These are phyloP conservation scores for Lathyrus tuberosus DNA, from an alignment of 306 rosid genomes.

Conservation along the genomic window DNA sequence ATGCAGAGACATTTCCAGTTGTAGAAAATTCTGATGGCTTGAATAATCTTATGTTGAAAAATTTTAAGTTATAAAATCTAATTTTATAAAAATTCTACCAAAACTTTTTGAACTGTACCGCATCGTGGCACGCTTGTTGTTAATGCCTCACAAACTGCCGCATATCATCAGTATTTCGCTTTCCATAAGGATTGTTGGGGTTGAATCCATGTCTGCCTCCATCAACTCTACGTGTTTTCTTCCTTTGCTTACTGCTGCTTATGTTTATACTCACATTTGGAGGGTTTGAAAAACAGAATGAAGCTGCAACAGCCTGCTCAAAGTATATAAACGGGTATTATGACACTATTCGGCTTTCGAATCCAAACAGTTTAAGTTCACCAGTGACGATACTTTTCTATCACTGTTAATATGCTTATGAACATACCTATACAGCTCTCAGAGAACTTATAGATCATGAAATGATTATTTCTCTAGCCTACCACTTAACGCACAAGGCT, in stretches of 20 bases:
- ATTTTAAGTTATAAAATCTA: slow-evolving; percentile 23
- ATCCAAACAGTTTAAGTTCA: neutral
- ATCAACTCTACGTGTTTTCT: slow-evolving; percentile 58
- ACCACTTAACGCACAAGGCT: neutral
- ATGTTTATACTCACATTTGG: slow-evolving; percentile 81
- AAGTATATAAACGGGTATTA: slow-evolving; percentile 18
- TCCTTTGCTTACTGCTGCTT: slow-evolving; percentile 71
- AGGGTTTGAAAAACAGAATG: slow-evolving; percentile 85
- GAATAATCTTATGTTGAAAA: slow-evolving; percentile 29
- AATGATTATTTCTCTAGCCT: slow-evolving; percentile 3
- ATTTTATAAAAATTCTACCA: slow-evolving; percentile 41
- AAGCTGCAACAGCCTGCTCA: slow-evolving; percentile 76
- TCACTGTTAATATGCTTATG: neutral
- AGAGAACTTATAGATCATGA: neutral
- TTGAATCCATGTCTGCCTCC: slow-evolving; percentile 70
- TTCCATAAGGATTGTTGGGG: slow-evolving; percentile 73
- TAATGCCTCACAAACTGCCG: slow-evolving; percentile 65
- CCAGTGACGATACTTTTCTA: neutral
- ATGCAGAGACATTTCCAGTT: neutral
- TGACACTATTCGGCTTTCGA: neutral
- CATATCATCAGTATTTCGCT: slow-evolving; percentile 42
- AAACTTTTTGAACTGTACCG: slow-evolving; percentile 38
- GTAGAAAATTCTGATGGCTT: neutral
- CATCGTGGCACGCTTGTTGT: neutral
- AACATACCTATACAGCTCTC: neutral